A percentile compares a stretch with the other conserved stretches of the same genome.
phyloP scores from a whole-genome alignment of 345 rosid genomes.

The Pistacia integerrima region DNA sequence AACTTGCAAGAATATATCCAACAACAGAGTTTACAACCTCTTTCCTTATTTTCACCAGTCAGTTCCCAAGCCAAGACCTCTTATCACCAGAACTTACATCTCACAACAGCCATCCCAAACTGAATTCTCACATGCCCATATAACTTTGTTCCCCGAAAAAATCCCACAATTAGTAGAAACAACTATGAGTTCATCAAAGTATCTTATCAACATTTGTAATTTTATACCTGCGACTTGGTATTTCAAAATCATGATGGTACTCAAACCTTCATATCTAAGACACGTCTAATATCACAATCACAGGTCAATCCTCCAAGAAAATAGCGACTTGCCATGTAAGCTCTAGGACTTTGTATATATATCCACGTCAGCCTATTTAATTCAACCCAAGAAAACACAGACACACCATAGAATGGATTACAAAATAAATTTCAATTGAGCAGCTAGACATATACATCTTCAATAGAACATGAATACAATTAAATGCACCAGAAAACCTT shows the following conservation, averaged over 20 bases:
- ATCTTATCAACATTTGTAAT: background rate
- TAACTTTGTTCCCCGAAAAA: background rate
- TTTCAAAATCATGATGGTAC: background rate
- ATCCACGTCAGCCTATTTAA: constrained; percentile 2
- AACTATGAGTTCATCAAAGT: background rate
- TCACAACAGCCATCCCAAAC: background rate
- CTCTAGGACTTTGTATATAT: background rate
- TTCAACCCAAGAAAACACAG: background rate
- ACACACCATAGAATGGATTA: background rate
- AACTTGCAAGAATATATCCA: background rate
- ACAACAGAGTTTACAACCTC: background rate
- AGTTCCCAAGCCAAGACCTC: background rate
- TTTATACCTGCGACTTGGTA: background rate
- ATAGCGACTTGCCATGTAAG: background rate
- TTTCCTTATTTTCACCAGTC: background rate
- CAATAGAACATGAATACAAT: background rate
- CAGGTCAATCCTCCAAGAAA: background rate
- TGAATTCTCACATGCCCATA: background rate
- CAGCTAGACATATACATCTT: background rate
- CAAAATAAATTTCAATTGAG: background rate
- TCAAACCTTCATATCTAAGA: background rate
- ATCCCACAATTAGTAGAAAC: background rate
- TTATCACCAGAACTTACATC: background rate
- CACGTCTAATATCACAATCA: background rate
- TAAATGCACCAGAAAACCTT: too few species aligned